Evolutionary conservation across 768 basidiomycete species (phyloP), one percentile per base, ranked within the genome.

Genomic region (Thelephora ganbajun): DNA sequence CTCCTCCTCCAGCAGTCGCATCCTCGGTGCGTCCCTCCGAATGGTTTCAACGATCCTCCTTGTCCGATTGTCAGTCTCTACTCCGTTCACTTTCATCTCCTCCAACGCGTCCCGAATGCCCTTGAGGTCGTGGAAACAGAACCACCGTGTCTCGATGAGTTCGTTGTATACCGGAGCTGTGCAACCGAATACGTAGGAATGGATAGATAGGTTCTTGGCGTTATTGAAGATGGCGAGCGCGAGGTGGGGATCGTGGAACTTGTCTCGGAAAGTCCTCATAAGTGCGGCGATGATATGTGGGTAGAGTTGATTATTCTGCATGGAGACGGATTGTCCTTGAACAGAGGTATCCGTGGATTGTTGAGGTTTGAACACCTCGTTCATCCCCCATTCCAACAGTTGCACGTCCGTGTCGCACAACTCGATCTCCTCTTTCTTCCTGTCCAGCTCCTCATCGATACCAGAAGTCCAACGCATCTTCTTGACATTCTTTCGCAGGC

Each of bases 151-250:
- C 56, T 76, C 69, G 22, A 97, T 75, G 16, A 92, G 71, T 59
- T 94, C 89, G 61, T 92, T 90, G 63, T 94, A 96, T 0, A 82
- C 84, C 9, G 72, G 72, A 0, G 91, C 85, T 9, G 87, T 83
- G 63, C 93, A 97, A 2, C 92, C 93, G 56, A 82, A 81, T 26
- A 93, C 82, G 61, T 88, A 97, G 4, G 84, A 89, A 3, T 80
- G 70, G 44, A 83, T 74, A 1, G 85, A 88, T 3, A 80, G 73
- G 35, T 73, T 72, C 35, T 80, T 76, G 0, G 89, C 85, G 60
- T 91, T 73, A 44, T 81, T 69, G 66, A 96, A 97, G 20, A 94
- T 72, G 16, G 81, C 71, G 14, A 97, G 72, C 1, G 91, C 80
- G 22, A 90, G 71, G 56, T 89, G 73, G 1, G 92, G 90, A 50